Evolutionary conservation across 1,284 basidiomycete genomes (phyloP).

Genomic region (Trichosporon ovoides): DNA sequence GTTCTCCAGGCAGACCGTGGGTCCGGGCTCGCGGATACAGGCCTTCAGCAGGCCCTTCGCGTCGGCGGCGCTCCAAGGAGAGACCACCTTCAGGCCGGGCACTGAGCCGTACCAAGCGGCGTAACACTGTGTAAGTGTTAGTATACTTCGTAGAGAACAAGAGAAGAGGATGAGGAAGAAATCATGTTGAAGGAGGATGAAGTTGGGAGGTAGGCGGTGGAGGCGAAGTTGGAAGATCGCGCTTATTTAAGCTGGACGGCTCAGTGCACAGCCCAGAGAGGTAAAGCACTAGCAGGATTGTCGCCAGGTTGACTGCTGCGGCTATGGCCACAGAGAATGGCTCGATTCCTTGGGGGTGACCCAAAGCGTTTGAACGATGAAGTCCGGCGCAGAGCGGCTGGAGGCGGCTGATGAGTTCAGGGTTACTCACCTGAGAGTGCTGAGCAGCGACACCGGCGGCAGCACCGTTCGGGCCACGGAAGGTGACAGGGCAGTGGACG

Average conservation of each 20-base stretch:
- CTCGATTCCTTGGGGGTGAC: no score
- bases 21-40: slow-evolving; percentile 97
- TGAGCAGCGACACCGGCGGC: slow-evolving; percentile 90
- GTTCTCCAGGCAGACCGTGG: slow-evolving; percentile 82
- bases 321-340: no score
- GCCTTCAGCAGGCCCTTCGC: slow-evolving; percentile 97
- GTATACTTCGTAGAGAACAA: neutral
- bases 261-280: no score
- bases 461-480: slow-evolving; percentile 99
- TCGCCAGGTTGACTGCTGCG: no score
- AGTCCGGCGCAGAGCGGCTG: no score
- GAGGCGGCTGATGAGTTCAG: neutral
- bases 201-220: neutral
- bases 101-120: slow-evolving; percentile 93
- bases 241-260: no score
- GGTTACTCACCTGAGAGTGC: slow-evolving; percentile 56
- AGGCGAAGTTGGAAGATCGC: no score
- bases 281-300: neutral
- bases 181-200: neutral
- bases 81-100: slow-evolving; percentile 95
- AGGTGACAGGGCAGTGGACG: slow-evolving; percentile 94
- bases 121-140: slow-evolving; percentile 61
- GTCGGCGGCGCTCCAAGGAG: slow-evolving; percentile 95
- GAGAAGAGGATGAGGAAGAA: neutral
- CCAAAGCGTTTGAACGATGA: no score